These are phyloP conservation scores for Ogataea pini DNA, from an alignment of 805 yeast genomes.

Conservation along the genomic window DNA sequence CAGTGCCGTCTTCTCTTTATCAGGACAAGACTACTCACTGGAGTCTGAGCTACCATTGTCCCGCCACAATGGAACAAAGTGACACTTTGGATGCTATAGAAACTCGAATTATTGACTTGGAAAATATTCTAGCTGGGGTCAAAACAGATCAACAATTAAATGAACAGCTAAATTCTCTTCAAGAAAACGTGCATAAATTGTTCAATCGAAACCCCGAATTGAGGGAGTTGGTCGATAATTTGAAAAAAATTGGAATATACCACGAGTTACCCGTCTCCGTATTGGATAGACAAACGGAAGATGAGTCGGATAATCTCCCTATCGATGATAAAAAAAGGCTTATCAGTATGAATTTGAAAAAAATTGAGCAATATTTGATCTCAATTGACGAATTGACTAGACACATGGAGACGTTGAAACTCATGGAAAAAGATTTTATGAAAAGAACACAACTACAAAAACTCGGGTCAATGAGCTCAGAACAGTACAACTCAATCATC, in stretches of 20 bases:
- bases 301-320: conserved; percentile 1
- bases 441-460: conserved; percentile 8
- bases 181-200: conserved; percentile 6
- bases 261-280: conserved; percentile 5
- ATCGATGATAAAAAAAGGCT: conserved; percentile 17
- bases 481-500: conserved; percentile 6
- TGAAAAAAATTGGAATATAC: conserved; percentile 14
- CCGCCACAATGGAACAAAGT: conserved; percentile 1
- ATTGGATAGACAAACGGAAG: background rate
- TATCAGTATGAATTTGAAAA: conserved; percentile 14
- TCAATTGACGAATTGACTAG: conserved; percentile 16
- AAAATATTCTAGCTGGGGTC: conserved; percentile 14
- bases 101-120: conserved; percentile 17
- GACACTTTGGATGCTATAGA: conserved; percentile 13
- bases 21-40: background rate
- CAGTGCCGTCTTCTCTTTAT: too few species aligned
- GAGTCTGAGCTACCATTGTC: background rate
- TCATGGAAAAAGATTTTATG: conserved; percentile 14
- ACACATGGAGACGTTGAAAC: conserved; percentile 8
- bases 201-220: conserved; percentile 10
- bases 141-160: conserved; percentile 2
- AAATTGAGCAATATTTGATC: conserved; percentile 9
- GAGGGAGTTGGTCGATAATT: conserved; percentile 5
- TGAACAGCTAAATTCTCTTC: conserved; percentile 10
- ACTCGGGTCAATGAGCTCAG: conserved; percentile 9